phyloP scores from a whole-genome alignment of 2,329 filamentous ascomycete genomes.

The Aspergillus sp. region DNA sequence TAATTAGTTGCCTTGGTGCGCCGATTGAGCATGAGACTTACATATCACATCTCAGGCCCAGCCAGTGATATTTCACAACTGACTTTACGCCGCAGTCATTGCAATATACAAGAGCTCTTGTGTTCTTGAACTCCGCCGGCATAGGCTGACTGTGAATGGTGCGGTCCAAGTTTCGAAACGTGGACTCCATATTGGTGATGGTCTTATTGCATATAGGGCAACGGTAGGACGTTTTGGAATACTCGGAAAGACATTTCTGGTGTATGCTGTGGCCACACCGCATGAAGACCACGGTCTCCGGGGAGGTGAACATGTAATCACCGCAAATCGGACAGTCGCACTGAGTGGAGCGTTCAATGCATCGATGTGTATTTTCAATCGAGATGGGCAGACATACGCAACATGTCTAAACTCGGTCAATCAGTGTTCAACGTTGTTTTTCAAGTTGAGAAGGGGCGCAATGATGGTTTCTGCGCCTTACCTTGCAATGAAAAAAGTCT shows the following conservation, averaged over 20 bases:
- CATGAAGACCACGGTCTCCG: constrained; percentile 87
- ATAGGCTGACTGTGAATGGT: constrained; percentile 89
- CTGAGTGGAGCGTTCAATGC: constrained; percentile 90
- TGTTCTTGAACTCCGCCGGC: constrained; percentile 78
- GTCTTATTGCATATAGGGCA: constrained; percentile 97
- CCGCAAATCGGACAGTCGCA: constrained; percentile 96
- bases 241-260: constrained; percentile 80
- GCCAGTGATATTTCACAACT: constrained; percentile 87
- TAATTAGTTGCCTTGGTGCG: constrained; percentile 10
- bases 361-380: constrained; percentile 81
- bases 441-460: neutral
- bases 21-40: constrained; percentile 31
- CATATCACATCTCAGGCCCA: constrained; percentile 80
- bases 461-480: constrained; percentile 41
- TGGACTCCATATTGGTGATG: constrained; percentile 94
- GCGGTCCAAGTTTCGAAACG: constrained; percentile 87
- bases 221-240: constrained; percentile 88
- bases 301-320: constrained; percentile 93
- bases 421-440: constrained; percentile 14
- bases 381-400: constrained; percentile 91
- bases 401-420: constrained; percentile 63
- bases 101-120: constrained; percentile 80
- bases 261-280: constrained; percentile 95
- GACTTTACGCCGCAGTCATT: constrained; percentile 93
- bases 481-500: constrained; percentile 98